Conservation (phyloP, 441 rosid species). For the Corymbia citriodora region DNA sequence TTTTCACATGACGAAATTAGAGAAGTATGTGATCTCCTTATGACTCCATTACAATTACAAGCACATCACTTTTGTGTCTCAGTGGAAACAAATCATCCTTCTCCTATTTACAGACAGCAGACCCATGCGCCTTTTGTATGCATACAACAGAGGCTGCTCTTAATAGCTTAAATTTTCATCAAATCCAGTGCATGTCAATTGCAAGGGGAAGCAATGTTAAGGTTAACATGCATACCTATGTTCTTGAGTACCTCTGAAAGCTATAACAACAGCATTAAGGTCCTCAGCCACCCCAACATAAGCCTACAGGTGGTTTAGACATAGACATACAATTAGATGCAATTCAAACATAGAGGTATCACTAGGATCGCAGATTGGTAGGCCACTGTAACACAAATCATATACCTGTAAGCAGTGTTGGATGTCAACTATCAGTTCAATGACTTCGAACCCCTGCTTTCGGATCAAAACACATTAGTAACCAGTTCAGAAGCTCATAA, state of each 20-base stretch:
- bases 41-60: not conserved
- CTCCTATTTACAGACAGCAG: not conserved
- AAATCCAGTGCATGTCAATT: not conserved
- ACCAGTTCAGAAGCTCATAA: not conserved
- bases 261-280: conserved; percentile 76
- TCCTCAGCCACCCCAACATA: conserved; percentile 85
- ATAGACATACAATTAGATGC: not conserved
- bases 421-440: conserved; percentile 3
- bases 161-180: not conserved
- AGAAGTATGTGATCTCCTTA: not conserved
- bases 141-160: not conserved
- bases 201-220: not conserved
- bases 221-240: conserved; percentile 39
- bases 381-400: not conserved
- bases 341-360: not conserved
- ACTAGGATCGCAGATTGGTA: not conserved
- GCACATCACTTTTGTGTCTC: not conserved
- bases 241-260: conserved; percentile 95
- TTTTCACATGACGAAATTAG: not conserved
- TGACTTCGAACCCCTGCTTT: conserved; percentile 8
- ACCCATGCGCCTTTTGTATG: not conserved
- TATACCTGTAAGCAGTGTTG: conserved; percentile 9
- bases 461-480: not conserved
- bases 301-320: conserved; percentile 36
- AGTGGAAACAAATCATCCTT: not conserved